Base-by-base conservation (phyloP, 805 yeast genomes). In the Wickerhamiella domercqiae region DNA sequence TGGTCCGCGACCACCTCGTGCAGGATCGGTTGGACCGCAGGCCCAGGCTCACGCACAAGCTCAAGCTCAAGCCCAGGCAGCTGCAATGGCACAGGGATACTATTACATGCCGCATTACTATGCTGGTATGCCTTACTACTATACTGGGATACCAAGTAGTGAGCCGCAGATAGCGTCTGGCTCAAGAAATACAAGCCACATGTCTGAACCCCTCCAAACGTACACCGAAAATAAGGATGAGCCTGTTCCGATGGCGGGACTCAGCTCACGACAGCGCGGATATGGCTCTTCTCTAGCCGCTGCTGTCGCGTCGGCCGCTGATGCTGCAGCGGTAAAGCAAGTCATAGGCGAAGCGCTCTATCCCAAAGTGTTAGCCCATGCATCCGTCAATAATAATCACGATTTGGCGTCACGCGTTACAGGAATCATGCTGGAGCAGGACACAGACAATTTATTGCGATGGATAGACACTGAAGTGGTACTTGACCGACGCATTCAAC, bases 371-470 rank as follows among this genome's bases (percentile, higher is more conserved):
- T 72, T 75, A 46, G 71, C 79, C 51, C 77, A 83, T 42, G 75
- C 78, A 47, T 75, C 77, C 62, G 78, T 84, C 47, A 71, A 73
- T 49, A 84, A 78, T 51, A 74, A 79, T 45, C 86, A 77, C 60
- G 50, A 44, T n/a, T 78, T 90, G 52, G 94, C 94, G 48, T 93
- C 93, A 67, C 80, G 78, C 64, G 76, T 86, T 55, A 86, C 96
- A 46, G 95, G 95, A 64, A 82, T 86, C 87, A 73, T 86, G 70
- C 71, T 86, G 60, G 93, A 83, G 59, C 74, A 83, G 68, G 86
- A 83, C 55, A 77, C 76, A 59, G 74, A 73, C 53, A 93, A 82
- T 63, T 78, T 86, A 52, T 66, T 82, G 55, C 74, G 78, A 45
- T 71, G 86, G 68, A 71, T 86, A 59, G 84, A 78, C 55, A 83